Evolutionary conservation across 2,329 filamentous ascomycete genomes (phyloP).

Genomic region (Ceratocystis harringtonii): DNA sequence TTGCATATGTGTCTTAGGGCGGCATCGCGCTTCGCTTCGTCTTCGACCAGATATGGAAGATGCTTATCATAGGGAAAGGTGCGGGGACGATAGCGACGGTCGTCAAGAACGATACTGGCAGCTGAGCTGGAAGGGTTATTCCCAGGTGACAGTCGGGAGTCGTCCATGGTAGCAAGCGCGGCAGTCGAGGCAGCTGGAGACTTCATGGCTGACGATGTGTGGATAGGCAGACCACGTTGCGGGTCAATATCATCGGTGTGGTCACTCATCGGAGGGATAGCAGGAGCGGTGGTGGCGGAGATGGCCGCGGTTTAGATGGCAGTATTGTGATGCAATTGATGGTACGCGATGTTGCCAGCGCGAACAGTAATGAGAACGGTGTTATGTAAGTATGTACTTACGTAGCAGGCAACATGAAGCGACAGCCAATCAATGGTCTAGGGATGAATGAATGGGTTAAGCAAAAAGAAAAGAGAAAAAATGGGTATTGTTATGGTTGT

Average conservation of each 20-base stretch:
- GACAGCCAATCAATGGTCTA: not conserved
- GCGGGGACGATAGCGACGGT: conserved; percentile 55
- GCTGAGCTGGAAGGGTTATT: not conserved
- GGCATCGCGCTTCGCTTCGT: conserved; percentile 58
- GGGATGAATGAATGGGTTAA: not conserved
- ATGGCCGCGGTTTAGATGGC: not conserved
- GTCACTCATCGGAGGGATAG: not conserved
- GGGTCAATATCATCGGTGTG: not conserved
- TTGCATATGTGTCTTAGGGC: conserved; percentile 80
- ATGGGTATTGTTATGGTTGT: not conserved
- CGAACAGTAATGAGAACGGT: not conserved
- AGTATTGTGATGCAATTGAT: not conserved
- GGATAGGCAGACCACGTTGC: conserved; percentile 3
- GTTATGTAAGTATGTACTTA: not conserved
- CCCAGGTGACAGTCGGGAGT: not conserved
- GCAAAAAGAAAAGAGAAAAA: not conserved
- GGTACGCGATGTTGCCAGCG: not conserved
- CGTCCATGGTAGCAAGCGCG: not conserved
- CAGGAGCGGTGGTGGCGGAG: not conserved
- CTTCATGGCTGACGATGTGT: not conserved
- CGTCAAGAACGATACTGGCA: conserved; percentile 6
- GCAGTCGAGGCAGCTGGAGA: not conserved
- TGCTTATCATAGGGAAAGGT: conserved; percentile 89
- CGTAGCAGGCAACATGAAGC: not conserved
- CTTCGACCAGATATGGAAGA: conserved; percentile 78